Percentiles rank a stretch among this genome's conserved stretches.
Conservation (phyloP, 2,329 filamentous ascomycete species). For the Epichloe aotearoae region DNA sequence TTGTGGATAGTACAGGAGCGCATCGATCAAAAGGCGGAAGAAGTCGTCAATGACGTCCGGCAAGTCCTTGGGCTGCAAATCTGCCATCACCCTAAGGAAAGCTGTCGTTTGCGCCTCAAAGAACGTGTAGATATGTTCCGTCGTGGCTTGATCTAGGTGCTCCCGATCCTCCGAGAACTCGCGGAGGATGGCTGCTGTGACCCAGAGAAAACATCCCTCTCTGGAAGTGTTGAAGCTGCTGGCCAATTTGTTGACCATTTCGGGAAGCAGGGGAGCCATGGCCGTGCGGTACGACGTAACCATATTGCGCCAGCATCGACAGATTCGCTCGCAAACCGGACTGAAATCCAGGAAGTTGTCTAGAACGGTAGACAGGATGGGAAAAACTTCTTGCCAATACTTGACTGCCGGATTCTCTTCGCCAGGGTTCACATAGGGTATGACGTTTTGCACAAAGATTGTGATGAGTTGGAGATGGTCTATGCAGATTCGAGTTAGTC, state of each 20-base stretch:
- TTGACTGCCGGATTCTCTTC: constrained; percentile 83
- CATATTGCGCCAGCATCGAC: constrained; percentile 94
- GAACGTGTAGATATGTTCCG: constrained; percentile 81
- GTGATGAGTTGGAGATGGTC: constrained; percentile 90
- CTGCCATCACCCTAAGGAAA: constrained; percentile 80
- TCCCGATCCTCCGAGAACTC: constrained; percentile 91
- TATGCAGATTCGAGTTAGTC: constrained; percentile 13
- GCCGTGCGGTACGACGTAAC: constrained; percentile 87
- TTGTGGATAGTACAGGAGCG: constrained; percentile 82
- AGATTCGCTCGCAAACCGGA: constrained; percentile 86
- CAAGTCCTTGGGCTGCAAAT: constrained; percentile 60
- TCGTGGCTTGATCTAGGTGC: constrained; percentile 67
- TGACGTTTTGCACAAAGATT: constrained; percentile 67
- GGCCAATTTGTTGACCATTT: constrained; percentile 79
- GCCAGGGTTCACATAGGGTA: constrained; percentile 58
- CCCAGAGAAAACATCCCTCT: constrained; percentile 98
- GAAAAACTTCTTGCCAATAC: constrained; percentile 92
- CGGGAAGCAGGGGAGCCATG: constrained; percentile 71
- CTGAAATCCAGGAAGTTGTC: constrained; percentile 76
- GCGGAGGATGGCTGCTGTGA: constrained; percentile 83
- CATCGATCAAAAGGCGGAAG: constrained; percentile 84
- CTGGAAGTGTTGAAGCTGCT: constrained; percentile 71
- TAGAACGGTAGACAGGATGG: constrained; percentile 71
- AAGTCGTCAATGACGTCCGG: constrained; percentile 89
- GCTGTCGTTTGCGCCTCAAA: constrained; percentile 87